Conservation (phyloP, 305 asterid species). For the Petunia hybrid region DNA sequence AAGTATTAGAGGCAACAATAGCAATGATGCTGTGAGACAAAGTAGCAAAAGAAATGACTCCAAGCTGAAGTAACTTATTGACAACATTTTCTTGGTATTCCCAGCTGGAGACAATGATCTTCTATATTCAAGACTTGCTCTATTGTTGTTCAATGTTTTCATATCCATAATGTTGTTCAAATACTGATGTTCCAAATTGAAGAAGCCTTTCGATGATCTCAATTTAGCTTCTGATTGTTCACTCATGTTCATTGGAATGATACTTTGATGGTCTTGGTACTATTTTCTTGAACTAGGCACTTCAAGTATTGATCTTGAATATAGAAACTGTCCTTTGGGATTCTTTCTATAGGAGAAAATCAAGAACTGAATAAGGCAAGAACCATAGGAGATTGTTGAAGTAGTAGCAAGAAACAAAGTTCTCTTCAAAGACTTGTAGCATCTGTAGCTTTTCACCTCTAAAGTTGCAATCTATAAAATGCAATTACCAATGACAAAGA, state of each 20-base stretch:
- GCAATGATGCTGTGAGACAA: conserved; percentile 35
- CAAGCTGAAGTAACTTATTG: conserved; percentile 35
- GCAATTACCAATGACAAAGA: background rate
- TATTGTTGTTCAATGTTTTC: background rate
- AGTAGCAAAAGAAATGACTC: conserved; percentile 34
- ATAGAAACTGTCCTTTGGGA: too few species aligned
- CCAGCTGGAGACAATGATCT: conserved; percentile 20
- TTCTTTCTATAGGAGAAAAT: too few species aligned
- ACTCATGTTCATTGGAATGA: background rate
- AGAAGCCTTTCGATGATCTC: background rate
- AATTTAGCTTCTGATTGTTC: background rate
- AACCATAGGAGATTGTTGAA: background rate
- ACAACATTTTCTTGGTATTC: conserved; percentile 12
- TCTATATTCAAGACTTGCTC: background rate
- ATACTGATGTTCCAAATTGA: conserved; percentile 5
- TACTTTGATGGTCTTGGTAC: too few species aligned
- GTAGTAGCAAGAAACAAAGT: background rate
- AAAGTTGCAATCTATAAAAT: background rate
- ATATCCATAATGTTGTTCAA: background rate
- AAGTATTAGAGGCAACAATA: conserved; percentile 35
- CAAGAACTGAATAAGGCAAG: background rate
- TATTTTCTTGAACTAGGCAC: too few species aligned
- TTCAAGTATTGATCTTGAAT: too few species aligned
- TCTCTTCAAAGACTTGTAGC: background rate
- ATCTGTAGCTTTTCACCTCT: background rate